Conservation (phyloP, 129 eudicot species). For the Tanacetum coccineum region DNA sequence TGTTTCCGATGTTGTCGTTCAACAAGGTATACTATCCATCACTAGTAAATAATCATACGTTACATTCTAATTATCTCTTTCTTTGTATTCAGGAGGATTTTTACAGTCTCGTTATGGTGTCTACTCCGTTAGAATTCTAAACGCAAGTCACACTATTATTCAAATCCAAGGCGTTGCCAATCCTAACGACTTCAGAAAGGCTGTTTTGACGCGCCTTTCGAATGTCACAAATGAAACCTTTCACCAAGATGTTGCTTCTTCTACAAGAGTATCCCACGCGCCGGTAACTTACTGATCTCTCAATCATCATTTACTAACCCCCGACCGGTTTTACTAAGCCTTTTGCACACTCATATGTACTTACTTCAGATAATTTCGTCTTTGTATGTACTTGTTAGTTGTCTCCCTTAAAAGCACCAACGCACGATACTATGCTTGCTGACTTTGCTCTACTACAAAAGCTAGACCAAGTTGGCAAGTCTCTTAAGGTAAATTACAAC, state of each 20-base stretch:
- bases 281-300: constrained; percentile 34
- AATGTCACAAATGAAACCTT: constrained; percentile 44
- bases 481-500: constrained; percentile 47
- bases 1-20: constrained; percentile 68
- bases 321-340: too few species aligned
- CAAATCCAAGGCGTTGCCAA: constrained; percentile 68
- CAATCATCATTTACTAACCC: neutral
- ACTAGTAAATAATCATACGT: too few species aligned
- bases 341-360: too few species aligned
- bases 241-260: constrained; percentile 42
- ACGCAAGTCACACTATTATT: constrained; percentile 64
- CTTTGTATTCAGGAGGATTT: too few species aligned
- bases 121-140: constrained; percentile 73
- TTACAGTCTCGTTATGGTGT: constrained; percentile 73
- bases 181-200: constrained; percentile 69
- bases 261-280: constrained; percentile 30
- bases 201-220: constrained; percentile 55
- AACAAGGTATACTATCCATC: constrained; percentile 91
- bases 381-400: constrained; percentile 28
- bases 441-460: constrained; percentile 54
- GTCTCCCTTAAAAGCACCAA: constrained; percentile 39
- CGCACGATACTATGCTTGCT: constrained; percentile 30
- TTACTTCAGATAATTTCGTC: too few species aligned
- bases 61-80: too few species aligned
- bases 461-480: constrained; percentile 74